Evolutionary conservation across 768 basidiomycete species (phyloP), one percentile per base, ranked within the genome.

Genomic region (Boletus speciosus): DNA sequence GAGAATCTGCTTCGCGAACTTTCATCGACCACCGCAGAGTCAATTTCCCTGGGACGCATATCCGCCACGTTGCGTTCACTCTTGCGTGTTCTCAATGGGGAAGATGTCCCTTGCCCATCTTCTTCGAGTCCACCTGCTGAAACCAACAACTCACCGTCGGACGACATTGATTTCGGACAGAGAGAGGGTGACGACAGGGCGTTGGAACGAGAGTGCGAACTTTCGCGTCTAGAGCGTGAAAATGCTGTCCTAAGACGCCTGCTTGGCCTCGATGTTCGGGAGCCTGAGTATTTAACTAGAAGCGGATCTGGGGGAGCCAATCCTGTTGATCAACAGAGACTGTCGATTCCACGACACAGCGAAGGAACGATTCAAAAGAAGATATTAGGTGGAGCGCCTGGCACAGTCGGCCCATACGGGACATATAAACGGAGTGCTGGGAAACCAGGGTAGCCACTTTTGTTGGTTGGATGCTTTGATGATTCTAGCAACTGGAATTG

Each of bases 191-290:
- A 71, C 1, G 91, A 96, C 56, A 81, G 85, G 76, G 85, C 90
- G 1, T 69, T 99, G 57, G 91, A 94, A 63, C 78, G 95, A 56
- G 97, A 98, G 68, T 86, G 85, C 64, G 96, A 99, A 73, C 82
- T 99, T 3, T 81, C 84, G 32, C 78, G 93, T 47, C 74, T 99
- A 38, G 86, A 95, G 72, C 82, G 78, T 60, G 96, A 99, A 76
- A 98, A 99, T 66, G 80, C 82, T 49, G 80, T 89, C 59, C 72
- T 99, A 57, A 78, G 87, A 61, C 77, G 83, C 53, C 74, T 98
- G 76, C 68, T 92, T 56, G 84, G 81, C 1, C 69, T 85, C 16
- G 73, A 72, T 0, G 61, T 74, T 7, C 59, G 50, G 23, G 69
- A 67, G 39, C 47, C 59, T 9, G 66, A 61, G 19, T 48, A 47